Base-by-base conservation (phyloP, 2,329 filamentous ascomycete genomes). In the Apiospora arundinis region DNA sequence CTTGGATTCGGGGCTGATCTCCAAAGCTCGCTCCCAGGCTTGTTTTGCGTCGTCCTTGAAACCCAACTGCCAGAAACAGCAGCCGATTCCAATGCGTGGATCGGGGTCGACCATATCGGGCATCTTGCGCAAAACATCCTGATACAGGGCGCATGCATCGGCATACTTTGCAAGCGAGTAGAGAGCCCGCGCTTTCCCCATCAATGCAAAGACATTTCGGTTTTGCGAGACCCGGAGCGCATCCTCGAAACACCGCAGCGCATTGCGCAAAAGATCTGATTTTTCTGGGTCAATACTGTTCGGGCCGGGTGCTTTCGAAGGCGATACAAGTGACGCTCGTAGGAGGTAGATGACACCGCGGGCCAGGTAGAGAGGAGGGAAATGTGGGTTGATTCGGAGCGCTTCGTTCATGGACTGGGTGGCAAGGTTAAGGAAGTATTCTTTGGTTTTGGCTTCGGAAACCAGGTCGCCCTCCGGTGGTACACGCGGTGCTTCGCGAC, bases 1-100 rank as follows among this genome's bases (percentile, higher is more conserved):
- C 83, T 97, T 98, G 28, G 95, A 97, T 32, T 95, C 89, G 0
- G 93, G 91, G 77, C 88, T 90, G 78, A 98, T 88, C 79, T 97
- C 93, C 40, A 98, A 83, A 16, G 92, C 91, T 74, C 96, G 89
- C 79, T 97, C 93, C 96, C 96, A 99, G 16, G 96, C 95, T 67
- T 87, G 85, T 79, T 93, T 95, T 9, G 97, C 96, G 77, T 97
- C 94, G 45, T 97, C 94, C 81, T 97, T 98, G 85, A 94, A 95
- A 14, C 95, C 95, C 40, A 99, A 87, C 81, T 97, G 94, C 96
- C 97, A 99, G 81, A 98, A 92, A 85, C 96, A 99, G 82, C 94
- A 96, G 65, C 96, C 96, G 78, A 99, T 95, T 70, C 96, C 96
- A 76, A 99, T 95, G 76, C 97, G 90, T 75, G 96, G 97, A 81